Base-by-base conservation (phyloP, 257 asterid species). In the Schizonepeta tenuifolia region DNA sequence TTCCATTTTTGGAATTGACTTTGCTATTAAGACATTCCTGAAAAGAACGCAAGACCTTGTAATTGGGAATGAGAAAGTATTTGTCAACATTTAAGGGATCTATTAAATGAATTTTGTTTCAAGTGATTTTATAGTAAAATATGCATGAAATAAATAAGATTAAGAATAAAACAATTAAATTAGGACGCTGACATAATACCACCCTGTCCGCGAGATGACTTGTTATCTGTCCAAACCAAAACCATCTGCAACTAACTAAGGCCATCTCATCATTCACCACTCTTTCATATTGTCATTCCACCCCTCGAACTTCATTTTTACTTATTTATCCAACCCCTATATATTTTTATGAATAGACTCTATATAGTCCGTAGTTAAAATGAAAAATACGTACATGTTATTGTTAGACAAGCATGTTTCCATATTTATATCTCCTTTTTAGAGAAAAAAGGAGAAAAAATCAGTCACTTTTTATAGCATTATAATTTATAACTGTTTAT, bases 211-310 rank as follows among this genome's bases (percentile, higher is more conserved):
- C 36, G 55, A 69, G 33, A 72, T 61, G 64, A 73, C 81, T 71
- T 64, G 28, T 47, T 3, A 70, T 66, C 50, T 71, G 74, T 64
- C 77, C 81, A 71, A 77, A 77, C 77, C 81, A 71, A 77, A 76
- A 15, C 28, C 58, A 65, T 5, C 7, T 13, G 59, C 75, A 77
- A 66, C 75, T 26, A 67, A 72, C 71, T 7, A 55, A 60, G 72
- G 54, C 53, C 75, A 71, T 6, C 49, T 65, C 72, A 65, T 71
- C 64, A 55, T 67, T 54, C 47, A 60, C 60, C 5, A 49, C 54
- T 65, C n/a, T 65, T 47, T 17, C 64, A 2, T 71, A 71, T 65
- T 77, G 2, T 56, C 65, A 31, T 3, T 20, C 22, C 14, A 28
- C 50, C 65, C 77, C 81, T 24, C 18, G 22, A 24, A 35, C 65